Percentiles rank a stretch among this genome's conserved stretches.
Conservation (phyloP, 2,329 filamentous ascomycete genomes). For the Paecilomyces variotii region DNA sequence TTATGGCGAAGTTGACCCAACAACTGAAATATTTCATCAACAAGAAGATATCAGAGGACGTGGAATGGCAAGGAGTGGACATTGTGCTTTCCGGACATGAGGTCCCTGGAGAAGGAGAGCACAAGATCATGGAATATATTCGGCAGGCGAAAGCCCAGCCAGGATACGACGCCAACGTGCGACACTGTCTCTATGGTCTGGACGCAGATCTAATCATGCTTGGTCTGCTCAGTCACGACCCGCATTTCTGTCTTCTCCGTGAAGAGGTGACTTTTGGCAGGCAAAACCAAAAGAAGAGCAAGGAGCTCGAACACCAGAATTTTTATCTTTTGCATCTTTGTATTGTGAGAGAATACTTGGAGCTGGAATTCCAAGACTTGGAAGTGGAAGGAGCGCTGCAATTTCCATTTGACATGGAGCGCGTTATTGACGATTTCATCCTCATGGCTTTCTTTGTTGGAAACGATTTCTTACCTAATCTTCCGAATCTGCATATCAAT, state of each 20-base stretch:
- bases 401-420: slow-evolving; percentile 87
- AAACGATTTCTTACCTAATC: slow-evolving; percentile 96
- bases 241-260: slow-evolving; percentile 92
- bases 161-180: slow-evolving; percentile 83
- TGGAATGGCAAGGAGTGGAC: slow-evolving; percentile 95
- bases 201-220: slow-evolving; percentile 99
- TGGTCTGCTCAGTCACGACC: slow-evolving; percentile 91
- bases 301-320: slow-evolving; percentile 96
- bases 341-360: slow-evolving; percentile 93
- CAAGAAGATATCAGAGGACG: slow-evolving; percentile 96
- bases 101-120: slow-evolving; percentile 94
- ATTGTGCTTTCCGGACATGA: slow-evolving; percentile 96
- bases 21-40: slow-evolving; percentile 98
- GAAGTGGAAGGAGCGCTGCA: slow-evolving; percentile 62
- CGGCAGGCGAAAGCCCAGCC: slow-evolving; percentile 93
- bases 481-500: slow-evolving; percentile 95
- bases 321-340: slow-evolving; percentile 97
- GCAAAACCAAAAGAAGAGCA: slow-evolving; percentile 77
- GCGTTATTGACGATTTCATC: slow-evolving; percentile 98
- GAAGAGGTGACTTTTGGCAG: slow-evolving; percentile 98
- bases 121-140: slow-evolving; percentile 99
- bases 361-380: slow-evolving; percentile 92
- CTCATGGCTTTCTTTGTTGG: slow-evolving; percentile 99
- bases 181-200: slow-evolving; percentile 93
- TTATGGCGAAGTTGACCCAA: slow-evolving; percentile 91